phyloP scores from a whole-genome alignment of 805 yeast species.

The Lipomyces chichibuensis region DNA sequence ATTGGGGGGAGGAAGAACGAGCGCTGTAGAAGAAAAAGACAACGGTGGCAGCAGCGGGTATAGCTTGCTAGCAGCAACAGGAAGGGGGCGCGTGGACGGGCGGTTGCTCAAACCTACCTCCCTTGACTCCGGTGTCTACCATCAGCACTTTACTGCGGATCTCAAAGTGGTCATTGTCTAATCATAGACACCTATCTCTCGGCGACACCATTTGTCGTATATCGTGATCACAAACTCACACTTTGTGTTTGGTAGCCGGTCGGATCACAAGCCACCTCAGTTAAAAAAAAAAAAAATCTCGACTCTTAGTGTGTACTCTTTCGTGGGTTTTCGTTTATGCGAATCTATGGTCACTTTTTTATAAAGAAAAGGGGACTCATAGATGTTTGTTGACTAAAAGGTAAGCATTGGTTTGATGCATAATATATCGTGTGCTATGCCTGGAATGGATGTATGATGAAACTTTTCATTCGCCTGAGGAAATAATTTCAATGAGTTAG shows the following conservation, averaged over 20 bases:
- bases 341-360: background rate
- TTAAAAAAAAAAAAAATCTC: background rate
- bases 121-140: background rate
- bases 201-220: constrained; percentile 4
- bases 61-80: background rate
- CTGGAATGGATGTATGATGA: constrained; percentile 16
- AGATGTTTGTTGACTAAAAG: background rate
- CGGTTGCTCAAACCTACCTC: background rate
- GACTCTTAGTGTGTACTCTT: no score
- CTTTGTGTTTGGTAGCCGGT: background rate
- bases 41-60: constrained; percentile 10
- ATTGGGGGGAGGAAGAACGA: constrained; percentile 3
- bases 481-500: constrained; percentile 4
- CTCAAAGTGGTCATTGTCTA: background rate
- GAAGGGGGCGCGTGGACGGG: background rate
- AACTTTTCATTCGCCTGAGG: constrained; percentile 12
- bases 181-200: background rate
- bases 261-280: background rate
- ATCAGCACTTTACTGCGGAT: background rate
- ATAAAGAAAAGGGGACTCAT: background rate
- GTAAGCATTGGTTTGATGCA: background rate
- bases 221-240: background rate
- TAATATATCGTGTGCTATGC: background rate
- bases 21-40: constrained; percentile 7
- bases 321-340: no score